A percentile compares a stretch with the other conserved stretches of the same genome.
phyloP scores from a whole-genome alignment of 1,284 basidiomycete species.

The Rhodotorula sp. region DNA sequence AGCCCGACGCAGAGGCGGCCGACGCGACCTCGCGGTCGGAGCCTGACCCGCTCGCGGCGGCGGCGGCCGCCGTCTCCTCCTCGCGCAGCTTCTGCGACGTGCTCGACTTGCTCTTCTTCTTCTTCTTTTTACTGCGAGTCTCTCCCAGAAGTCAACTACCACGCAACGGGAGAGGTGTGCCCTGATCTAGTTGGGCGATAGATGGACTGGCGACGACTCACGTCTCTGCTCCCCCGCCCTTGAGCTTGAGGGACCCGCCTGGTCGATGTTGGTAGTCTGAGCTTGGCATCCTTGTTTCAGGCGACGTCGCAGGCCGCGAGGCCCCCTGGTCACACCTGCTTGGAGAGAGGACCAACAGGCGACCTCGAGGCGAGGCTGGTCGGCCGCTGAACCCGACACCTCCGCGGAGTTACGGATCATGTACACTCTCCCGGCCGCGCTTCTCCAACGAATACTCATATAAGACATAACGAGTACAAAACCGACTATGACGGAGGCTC shows the following conservation, averaged over 20 bases:
- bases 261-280: conserved; percentile 77
- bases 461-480: too few relatives aligned
- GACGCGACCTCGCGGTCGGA: conserved; percentile 9
- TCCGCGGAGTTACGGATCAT: too few relatives aligned
- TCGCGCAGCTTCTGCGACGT: conserved; percentile 57
- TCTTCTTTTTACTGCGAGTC: conserved; percentile 60
- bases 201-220: conserved; percentile 9
- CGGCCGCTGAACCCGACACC: too few relatives aligned
- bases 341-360: too few relatives aligned
- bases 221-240: conserved; percentile 64
- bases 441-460: too few relatives aligned
- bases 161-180: too few relatives aligned
- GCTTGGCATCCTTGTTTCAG: conserved; percentile 52
- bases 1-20: conserved; percentile 40
- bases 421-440: too few relatives aligned
- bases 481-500: too few relatives aligned
- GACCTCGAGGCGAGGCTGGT: too few relatives aligned
- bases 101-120: conserved; percentile 72
- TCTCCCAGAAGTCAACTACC: background rate
- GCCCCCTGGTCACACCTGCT: conserved; percentile 1
- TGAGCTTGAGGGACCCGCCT: conserved; percentile 78
- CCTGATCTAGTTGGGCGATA: background rate
- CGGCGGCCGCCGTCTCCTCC: conserved; percentile 44
- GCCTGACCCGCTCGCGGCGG: conserved; percentile 11
- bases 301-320: conserved; percentile 3